These are phyloP conservation scores for Malus sylvestris DNA, from an alignment of 306 rosid genomes.

Conservation along the genomic window DNA sequence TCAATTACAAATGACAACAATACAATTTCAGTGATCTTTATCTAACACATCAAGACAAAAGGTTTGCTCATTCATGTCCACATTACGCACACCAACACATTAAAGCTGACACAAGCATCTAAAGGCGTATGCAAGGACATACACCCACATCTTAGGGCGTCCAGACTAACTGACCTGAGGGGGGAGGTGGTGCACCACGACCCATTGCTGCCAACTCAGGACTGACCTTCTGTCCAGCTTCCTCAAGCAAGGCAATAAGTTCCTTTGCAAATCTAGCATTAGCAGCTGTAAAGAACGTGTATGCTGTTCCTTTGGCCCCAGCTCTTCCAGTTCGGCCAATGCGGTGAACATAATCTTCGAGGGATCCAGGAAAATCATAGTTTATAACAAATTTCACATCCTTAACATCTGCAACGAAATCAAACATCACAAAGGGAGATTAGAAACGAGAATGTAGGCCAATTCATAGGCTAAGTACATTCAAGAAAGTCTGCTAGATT, in stretches of 20 bases:
- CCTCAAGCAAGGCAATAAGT: constrained; percentile 79
- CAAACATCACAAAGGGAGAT: constrained; percentile 3
- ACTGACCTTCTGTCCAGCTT: constrained; percentile 92
- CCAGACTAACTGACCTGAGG: constrained; percentile 51
- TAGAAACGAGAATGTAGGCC: background rate
- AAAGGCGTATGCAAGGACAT: background rate
- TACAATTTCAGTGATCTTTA: background rate
- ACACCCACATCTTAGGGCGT: background rate
- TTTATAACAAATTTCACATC: constrained; percentile 89
- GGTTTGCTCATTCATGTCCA: too few relatives aligned
- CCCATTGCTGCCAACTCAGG: constrained; percentile 96
- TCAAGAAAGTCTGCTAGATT: constrained; percentile 12
- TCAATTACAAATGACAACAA: background rate
- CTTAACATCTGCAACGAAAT: constrained; percentile 68
- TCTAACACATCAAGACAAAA: background rate
- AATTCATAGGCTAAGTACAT: background rate
- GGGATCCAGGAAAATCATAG: constrained; percentile 96
- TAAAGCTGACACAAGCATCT: too few relatives aligned
- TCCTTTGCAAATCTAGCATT: constrained; percentile 96
- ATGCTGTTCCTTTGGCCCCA: constrained; percentile 98
- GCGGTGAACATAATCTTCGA: constrained; percentile 94
- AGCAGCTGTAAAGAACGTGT: constrained; percentile 91
- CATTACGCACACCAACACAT: too few relatives aligned
- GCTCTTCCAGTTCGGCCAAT: constrained; percentile 99
- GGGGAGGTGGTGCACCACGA: constrained; percentile 91